These are phyloP conservation scores for Penicillium sp. DNA, from an alignment of 2,329 filamentous ascomycete genomes.

Conservation along the genomic window DNA sequence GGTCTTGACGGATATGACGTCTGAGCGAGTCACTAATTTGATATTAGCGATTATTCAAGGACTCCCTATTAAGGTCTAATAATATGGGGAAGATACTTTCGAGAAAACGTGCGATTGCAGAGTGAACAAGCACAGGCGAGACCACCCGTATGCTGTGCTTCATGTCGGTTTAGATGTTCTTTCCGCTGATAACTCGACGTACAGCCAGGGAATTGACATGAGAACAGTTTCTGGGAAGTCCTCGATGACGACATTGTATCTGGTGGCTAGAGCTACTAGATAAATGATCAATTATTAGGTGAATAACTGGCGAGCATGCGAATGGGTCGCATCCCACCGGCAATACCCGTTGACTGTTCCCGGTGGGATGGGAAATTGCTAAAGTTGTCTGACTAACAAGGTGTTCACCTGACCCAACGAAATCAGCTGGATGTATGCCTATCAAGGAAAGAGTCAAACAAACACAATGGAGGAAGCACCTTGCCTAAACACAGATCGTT, in stretches of 20 bases:
- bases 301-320: background rate
- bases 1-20: conserved; percentile 6
- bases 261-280: background rate
- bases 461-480: too few relatives aligned
- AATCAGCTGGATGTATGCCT: too few relatives aligned
- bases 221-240: conserved; percentile 15
- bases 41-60: background rate
- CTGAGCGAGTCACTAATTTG: background rate
- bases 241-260: conserved; percentile 2
- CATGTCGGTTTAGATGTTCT: background rate
- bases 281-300: background rate
- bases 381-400: background rate
- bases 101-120: background rate
- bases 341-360: background rate
- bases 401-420: too few relatives aligned
- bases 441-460: too few relatives aligned
- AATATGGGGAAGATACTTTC: background rate
- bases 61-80: background rate
- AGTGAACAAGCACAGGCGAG: background rate
- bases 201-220: conserved; percentile 2
- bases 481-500: too few relatives aligned
- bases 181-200: conserved; percentile 2
- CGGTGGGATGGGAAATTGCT: background rate
- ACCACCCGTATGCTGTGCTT: background rate
- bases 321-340: background rate